A percentile compares a stretch with the other conserved stretches of the same genome.
These are phyloP conservation scores for Alternaria viburni DNA, from an alignment of 2,329 filamentous ascomycete genomes.

Conservation along the genomic window DNA sequence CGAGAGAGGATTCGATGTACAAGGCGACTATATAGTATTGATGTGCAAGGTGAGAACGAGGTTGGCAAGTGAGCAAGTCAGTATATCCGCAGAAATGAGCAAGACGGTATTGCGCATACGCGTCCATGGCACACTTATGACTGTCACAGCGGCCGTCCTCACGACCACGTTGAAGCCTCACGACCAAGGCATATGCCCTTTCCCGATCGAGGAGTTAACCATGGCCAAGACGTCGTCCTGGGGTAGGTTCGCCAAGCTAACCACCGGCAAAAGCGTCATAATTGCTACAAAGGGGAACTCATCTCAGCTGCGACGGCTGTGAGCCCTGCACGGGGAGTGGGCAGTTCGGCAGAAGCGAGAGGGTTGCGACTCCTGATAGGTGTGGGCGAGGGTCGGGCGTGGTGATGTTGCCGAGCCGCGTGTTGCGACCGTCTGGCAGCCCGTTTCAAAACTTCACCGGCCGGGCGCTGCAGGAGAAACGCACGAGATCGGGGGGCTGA, in stretches of 20 bases:
- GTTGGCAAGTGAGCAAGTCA: conserved; percentile 1
- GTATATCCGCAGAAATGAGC: conserved; percentile 5
- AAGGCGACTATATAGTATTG: conserved; percentile 1
- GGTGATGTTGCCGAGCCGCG: not conserved
- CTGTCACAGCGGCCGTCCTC: not conserved
- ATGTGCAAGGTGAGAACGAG: conserved; percentile 9
- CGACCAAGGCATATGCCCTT: not conserved
- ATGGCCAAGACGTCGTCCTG: not conserved
- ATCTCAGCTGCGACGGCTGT: not conserved
- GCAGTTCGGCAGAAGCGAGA: not conserved
- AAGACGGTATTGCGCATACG: conserved; percentile 7
- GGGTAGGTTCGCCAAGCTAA: not conserved
- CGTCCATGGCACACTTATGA: conserved; percentile 9
- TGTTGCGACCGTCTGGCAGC: not conserved
- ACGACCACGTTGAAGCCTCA: conserved; percentile 6
- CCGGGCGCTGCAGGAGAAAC: not conserved
- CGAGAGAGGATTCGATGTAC: not conserved
- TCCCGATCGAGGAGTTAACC: not conserved
- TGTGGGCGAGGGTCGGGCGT: not conserved
- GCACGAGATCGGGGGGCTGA: not conserved
- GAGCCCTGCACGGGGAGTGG: not conserved
- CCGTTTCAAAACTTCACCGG: not conserved
- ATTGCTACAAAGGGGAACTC: not conserved
- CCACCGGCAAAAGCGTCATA: not conserved
- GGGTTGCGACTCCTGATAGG: not conserved